Percentiles rank a stretch among this genome's conserved stretches.
Conservation (phyloP, 2,329 filamentous ascomycete species). For the Sarocladium kiliense region DNA sequence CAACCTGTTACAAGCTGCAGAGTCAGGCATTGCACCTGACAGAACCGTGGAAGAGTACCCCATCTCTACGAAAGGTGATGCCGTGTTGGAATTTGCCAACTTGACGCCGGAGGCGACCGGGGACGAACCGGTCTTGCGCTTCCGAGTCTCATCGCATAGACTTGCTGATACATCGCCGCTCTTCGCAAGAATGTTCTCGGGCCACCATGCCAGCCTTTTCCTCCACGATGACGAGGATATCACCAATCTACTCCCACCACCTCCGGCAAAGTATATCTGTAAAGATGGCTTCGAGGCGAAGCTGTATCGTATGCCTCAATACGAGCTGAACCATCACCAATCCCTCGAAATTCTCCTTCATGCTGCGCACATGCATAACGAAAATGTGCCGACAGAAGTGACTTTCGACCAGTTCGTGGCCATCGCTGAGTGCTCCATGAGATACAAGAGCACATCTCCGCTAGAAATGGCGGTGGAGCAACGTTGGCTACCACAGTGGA, state of each 20-base stretch:
- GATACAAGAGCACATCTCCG: conserved; percentile 46
- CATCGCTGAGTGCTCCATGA: conserved; percentile 44
- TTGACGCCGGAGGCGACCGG: conserved; percentile 22
- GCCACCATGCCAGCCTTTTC: conserved; percentile 22
- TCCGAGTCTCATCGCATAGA: conserved; percentile 46
- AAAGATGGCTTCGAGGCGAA: conserved; percentile 38
- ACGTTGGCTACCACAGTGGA: conserved; percentile 47
- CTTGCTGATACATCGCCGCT: conserved; percentile 46
- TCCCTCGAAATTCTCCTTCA: conserved; percentile 43
- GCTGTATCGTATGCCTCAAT: conserved; percentile 49
- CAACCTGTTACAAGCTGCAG: conserved; percentile 33
- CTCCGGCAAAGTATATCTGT: conserved; percentile 30
- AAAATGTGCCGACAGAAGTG: conserved; percentile 39
- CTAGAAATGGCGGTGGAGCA: conserved; percentile 46
- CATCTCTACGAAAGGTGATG: conserved; percentile 41
- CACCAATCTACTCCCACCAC: conserved; percentile 26
- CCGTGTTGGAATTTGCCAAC: conserved; percentile 48
- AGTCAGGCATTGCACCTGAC: conserved; percentile 35
- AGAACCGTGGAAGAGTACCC: conserved; percentile 34
- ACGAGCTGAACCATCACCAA: conserved; percentile 35
- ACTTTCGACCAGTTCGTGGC: conserved; percentile 45
- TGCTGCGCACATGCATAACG: conserved; percentile 45
- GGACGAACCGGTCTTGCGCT: conserved; percentile 37
- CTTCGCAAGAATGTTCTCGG: conserved; percentile 43
- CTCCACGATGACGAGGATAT: conserved; percentile 33